Base-by-base conservation (phyloP, 768 basidiomycete genomes). In the Phaffia australis region DNA sequence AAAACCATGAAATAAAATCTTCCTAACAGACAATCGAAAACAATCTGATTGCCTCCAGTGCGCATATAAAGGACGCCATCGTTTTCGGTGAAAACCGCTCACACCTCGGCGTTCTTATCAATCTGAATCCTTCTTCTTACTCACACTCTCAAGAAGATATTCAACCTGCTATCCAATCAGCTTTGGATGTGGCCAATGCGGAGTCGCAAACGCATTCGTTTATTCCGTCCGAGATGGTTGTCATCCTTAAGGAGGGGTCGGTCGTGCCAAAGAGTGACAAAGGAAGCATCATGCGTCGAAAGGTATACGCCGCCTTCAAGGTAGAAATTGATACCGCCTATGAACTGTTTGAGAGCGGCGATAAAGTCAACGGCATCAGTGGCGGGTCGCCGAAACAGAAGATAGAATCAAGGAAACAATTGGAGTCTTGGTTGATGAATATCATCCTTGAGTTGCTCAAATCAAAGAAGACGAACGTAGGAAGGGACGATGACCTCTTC, bases 151-250 rank as follows among this genome's bases (percentile, higher is more conserved):
- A 58, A 19, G 71, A 71, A n/a, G 75, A 78, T 29, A 74, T 75
- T 52, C 71, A 80, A 71, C 72, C 77, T 54, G 71, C 77, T 30
- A 69, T 82, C 66, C 76, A 77, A 73, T 79, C 82, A 5, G 79
- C 79, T 14, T 71, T 84, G 64, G 79, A 79, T 18, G 74, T 78
- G n/a, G 82, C 82, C 42, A 84, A 84, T 69, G 74, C 75, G 0
- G 73, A 78, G 1, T 81, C 83, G 4, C 83, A 83, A 0, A 78
- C 79, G 1, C 83, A 84, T 69, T 82, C 83, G 1, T 77, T 80
- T 19, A 75, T 84, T 25, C 73, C 79, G 0, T 77, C 79, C 0
- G 83, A 84, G 68, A 80, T 81, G 72, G 72, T 84, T 29, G 78
- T 79, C 21, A 75, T 83, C 64, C 74, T 84, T 11, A 80, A 81